Conservation (phyloP, 2,329 filamentous ascomycete genomes). For the Juglanconis sp. region DNA sequence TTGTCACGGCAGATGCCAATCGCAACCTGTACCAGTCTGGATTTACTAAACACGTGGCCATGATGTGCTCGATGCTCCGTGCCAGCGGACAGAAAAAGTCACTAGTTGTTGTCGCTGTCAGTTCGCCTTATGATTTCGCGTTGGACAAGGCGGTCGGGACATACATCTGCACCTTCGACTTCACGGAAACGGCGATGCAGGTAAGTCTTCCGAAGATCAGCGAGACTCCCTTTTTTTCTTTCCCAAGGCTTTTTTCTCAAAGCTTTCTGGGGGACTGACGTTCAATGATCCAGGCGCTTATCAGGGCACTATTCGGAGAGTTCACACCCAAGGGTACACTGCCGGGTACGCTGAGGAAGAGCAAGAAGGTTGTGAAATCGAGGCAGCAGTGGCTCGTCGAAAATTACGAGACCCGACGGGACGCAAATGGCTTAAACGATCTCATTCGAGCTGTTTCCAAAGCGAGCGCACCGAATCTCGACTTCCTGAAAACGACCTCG, state of each 20-base stretch:
- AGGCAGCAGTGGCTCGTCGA: conserved; percentile 94
- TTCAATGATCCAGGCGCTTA: conserved; percentile 53
- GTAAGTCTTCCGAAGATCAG: neutral
- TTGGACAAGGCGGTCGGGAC: conserved; percentile 88
- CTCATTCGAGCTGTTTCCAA: conserved; percentile 70
- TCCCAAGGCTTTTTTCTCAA: too few species aligned
- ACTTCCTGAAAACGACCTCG: conserved; percentile 66
- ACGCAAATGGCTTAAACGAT: conserved; percentile 69
- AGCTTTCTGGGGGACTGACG: too few species aligned
- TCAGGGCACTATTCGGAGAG: conserved; percentile 81
- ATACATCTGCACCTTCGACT: conserved; percentile 94
- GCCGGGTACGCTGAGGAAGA: conserved; percentile 77
- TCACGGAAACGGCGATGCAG: conserved; percentile 86
- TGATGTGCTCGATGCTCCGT: conserved; percentile 85
- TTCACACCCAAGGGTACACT: conserved; percentile 56
- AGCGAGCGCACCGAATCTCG: conserved; percentile 61
- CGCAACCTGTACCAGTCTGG: conserved; percentile 90
- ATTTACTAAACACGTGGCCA: conserved; percentile 92
- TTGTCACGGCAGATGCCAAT: conserved; percentile 91
- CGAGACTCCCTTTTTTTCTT: too few species aligned
- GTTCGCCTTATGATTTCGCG: conserved; percentile 94
- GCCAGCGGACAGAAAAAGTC: conserved; percentile 81
- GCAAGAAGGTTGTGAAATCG: conserved; percentile 82
- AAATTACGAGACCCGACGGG: conserved; percentile 76
- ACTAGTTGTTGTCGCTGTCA: conserved; percentile 85